Evolutionary conservation across 2,329 filamentous ascomycete species (phyloP), one percentile per base, ranked within the genome.

Genomic region (Beauveria varroae): DNA sequence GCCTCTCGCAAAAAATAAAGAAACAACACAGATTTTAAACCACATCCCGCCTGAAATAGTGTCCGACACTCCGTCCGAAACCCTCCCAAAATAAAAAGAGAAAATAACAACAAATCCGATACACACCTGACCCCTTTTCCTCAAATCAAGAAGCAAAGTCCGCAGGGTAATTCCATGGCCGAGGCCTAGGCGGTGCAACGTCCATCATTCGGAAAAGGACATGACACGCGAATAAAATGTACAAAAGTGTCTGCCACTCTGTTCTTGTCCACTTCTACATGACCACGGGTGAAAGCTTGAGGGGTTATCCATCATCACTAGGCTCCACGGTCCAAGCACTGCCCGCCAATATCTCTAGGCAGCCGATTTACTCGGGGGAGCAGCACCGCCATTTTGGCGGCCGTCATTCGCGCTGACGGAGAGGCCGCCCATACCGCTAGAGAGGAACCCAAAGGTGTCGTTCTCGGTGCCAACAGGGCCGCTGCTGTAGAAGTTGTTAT

Each of bases 401-500:
- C 79, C 78, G 65, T 87, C 85, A 61, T 77, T 79, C 65, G 84
- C 87, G 70, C 86, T 85, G 67, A 95, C 89, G 43, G 86, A 86
- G 57, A 95, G 81, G 55, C 85, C 84, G 61, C 86, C 84, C 63
- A 95, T 90, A 49, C 88, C 87, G 34, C 83, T 82, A 34, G 87
- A 89, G 57, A 95, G 81, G 78, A 93, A 93, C 18, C 88, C 87
- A 73, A 93, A 93, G 12, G 90, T 89, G 68, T 93, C 90, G 67
- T 80, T 87, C 70, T 90, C 87, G 60, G 78, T 79, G 67, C 86
- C 80, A 64, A 74, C 78, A 71, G 88, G 88, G 69, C 88, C 90
- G 34, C 65, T 72, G 64, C 68, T 71, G 64, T 78, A 77, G 58
- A 76, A 78, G 67, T 76, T 76, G 76, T 90, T 91, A 22, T 74